Percentiles rank a stretch among this genome's conserved stretches.
Evolutionary conservation across 2,329 filamentous ascomycete genomes (phyloP).

Genomic region (Knufia fluminis): DNA sequence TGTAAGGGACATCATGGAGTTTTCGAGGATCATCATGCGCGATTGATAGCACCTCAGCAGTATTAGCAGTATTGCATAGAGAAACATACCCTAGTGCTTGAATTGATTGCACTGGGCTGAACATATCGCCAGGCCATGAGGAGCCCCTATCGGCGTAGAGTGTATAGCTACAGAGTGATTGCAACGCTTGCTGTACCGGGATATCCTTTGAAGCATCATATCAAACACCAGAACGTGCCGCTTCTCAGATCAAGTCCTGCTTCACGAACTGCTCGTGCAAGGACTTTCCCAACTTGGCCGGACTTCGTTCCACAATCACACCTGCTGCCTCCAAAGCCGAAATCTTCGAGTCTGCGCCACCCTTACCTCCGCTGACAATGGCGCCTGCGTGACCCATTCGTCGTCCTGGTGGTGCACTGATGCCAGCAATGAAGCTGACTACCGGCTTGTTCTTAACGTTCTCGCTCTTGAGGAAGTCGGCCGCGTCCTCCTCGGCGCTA

Average conservation of each 20-base stretch:
- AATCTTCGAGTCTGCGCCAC: slow-evolving; percentile 97
- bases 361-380: slow-evolving; percentile 95
- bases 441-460: slow-evolving; percentile 94
- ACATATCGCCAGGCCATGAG: not conserved
- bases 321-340: slow-evolving; percentile 83
- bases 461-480: slow-evolving; percentile 86
- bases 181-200: not conserved
- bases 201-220: not conserved
- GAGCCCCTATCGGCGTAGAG: not conserved
- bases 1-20: no score
- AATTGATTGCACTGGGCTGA: no score
- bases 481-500: slow-evolving; percentile 93
- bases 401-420: slow-evolving; percentile 89
- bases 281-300: slow-evolving; percentile 83
- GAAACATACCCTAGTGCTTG: no score
- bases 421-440: slow-evolving; percentile 96
- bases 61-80: no score
- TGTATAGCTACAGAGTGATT: not conserved
- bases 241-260: slow-evolving; percentile 73
- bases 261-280: slow-evolving; percentile 93
- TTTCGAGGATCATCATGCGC: no score
- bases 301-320: slow-evolving; percentile 92
- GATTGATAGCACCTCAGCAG: no score
- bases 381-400: slow-evolving; percentile 99
- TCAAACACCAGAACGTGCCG: not conserved